A percentile compares a stretch with the other conserved stretches of the same genome.
These are phyloP conservation scores for Rhodosporidiobolus odoratus DNA, from an alignment of 768 basidiomycete species.

Conservation along the genomic window DNA sequence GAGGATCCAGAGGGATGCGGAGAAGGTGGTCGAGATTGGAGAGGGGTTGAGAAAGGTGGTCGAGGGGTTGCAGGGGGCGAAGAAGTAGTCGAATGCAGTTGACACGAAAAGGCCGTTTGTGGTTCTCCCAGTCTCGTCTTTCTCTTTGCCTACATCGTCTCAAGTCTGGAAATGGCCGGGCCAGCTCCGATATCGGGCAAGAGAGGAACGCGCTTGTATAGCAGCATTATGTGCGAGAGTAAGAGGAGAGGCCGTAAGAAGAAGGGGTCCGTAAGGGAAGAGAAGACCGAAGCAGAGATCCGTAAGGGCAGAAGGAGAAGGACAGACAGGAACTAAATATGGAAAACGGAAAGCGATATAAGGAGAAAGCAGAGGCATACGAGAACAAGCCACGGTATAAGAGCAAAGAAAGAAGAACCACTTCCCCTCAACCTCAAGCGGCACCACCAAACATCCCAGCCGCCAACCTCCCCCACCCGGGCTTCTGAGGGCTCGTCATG, in stretches of 20 bases:
- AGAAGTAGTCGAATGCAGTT: conserved; percentile 7
- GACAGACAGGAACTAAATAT: no score
- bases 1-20: conserved; percentile 20
- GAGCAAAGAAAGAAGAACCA: not conserved
- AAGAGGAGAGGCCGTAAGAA: not conserved
- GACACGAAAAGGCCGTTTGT: no score
- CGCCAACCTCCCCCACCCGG: not conserved
- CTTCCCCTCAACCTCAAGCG: not conserved
- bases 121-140: no score
- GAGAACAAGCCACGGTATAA: no score
- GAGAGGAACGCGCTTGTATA: not conserved
- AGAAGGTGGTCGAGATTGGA: conserved; percentile 15
- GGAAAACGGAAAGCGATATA: not conserved
- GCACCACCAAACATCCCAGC: not conserved
- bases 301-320: no score
- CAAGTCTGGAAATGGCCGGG: no score
- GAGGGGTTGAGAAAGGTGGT: not conserved
- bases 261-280: not conserved
- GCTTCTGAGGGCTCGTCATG: not conserved
- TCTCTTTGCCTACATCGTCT: no score
- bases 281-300: not conserved
- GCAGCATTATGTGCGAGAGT: not conserved
- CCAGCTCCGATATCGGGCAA: no score
- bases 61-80: not conserved
- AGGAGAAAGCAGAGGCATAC: not conserved